These are phyloP conservation scores for Puccinellia tenuiflora DNA, from an alignment of 176 grass and related monocot species.

Conservation along the genomic window DNA sequence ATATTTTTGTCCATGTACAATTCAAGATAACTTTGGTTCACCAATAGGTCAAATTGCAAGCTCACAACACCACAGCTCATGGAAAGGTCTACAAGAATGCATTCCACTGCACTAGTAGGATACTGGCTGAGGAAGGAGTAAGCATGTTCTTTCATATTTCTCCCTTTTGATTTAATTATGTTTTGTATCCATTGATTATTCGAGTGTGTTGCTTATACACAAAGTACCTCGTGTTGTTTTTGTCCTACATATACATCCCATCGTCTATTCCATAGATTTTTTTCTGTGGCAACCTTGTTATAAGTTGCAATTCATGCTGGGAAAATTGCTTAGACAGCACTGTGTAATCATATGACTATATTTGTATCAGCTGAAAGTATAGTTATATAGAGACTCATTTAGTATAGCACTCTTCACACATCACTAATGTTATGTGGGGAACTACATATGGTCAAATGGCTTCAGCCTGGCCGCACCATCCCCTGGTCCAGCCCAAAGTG, in stretches of 20 bases:
- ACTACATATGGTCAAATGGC: too few relatives aligned
- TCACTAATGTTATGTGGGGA: too few relatives aligned
- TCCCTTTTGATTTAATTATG: background rate
- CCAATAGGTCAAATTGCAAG: slow-evolving; percentile 90
- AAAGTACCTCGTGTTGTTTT: background rate
- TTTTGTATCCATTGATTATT: background rate
- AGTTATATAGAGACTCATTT: background rate
- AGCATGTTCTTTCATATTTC: slow-evolving; percentile 27
- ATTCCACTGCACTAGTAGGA: slow-evolving; percentile 70
- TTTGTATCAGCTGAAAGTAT: background rate
- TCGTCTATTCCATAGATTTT: background rate
- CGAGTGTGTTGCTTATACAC: background rate
- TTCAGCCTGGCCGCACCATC: too few relatives aligned
- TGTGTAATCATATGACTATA: background rate
- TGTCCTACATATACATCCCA: background rate
- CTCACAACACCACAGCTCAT: slow-evolving; percentile 76
- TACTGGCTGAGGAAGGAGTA: slow-evolving; percentile 93
- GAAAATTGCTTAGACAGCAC: background rate
- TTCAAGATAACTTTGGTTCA: background rate
- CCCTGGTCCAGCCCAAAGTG: too few relatives aligned
- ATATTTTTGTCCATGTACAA: background rate
- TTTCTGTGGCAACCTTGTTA: background rate
- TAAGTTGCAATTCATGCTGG: background rate
- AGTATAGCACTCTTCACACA: background rate
- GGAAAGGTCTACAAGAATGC: slow-evolving; percentile 85